phyloP scores from a whole-genome alignment of 495 filamentous ascomycete genomes.

The Aspergillus taichungensis region DNA sequence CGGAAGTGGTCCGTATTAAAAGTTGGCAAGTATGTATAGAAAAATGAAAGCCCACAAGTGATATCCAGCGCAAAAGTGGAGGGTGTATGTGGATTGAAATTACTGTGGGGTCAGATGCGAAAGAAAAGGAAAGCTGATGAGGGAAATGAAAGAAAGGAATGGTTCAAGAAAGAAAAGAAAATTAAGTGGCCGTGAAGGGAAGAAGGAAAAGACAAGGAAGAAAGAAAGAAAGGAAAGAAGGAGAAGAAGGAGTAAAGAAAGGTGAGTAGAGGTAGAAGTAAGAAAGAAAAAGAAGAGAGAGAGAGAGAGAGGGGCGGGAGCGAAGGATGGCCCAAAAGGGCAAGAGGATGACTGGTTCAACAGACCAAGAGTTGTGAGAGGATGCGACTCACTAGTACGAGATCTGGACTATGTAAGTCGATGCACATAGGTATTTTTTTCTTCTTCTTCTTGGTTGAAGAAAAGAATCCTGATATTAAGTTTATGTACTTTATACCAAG shows the following conservation, averaged over 20 bases:
- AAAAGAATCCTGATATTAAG: background rate
- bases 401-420: too few relatives aligned
- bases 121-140: slow-evolving; percentile 35
- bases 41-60: slow-evolving; percentile 19
- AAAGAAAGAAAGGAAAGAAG: slow-evolving; percentile 12
- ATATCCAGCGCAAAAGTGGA: slow-evolving; percentile 9
- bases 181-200: slow-evolving; percentile 1
- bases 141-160: slow-evolving; percentile 39
- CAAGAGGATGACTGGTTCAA: slow-evolving; percentile 11
- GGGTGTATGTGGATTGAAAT: slow-evolving; percentile 27
- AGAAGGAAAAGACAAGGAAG: slow-evolving; percentile 12
- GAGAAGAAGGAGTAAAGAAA: slow-evolving; percentile 4
- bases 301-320: slow-evolving; percentile 36
- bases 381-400: too few relatives aligned
- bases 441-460: background rate
- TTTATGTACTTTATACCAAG: background rate
- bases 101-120: slow-evolving; percentile 43
- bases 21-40: slow-evolving; percentile 4
- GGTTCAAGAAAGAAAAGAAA: slow-evolving; percentile 21
- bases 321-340: slow-evolving; percentile 16
- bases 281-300: slow-evolving; percentile 23
- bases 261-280: slow-evolving; percentile 12
- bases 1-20: slow-evolving; percentile 4
- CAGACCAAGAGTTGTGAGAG: background rate
- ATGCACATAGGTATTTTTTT: background rate